Conservation (phyloP, 2,329 filamentous ascomycete species). For the Colletotrichum agaves region DNA sequence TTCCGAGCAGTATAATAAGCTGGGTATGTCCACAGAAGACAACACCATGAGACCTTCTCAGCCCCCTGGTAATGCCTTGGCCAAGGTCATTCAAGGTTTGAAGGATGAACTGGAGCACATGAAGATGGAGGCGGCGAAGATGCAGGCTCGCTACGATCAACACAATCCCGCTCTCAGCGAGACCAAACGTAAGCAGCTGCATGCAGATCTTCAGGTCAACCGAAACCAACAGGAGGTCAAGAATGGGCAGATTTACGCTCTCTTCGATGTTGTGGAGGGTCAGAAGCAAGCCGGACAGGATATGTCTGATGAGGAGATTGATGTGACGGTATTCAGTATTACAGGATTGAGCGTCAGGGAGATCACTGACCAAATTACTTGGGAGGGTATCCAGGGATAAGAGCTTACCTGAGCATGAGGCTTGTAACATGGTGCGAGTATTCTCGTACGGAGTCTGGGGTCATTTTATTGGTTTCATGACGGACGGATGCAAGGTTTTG, state of each 20-base stretch:
- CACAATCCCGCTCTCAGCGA: conserved; percentile 75
- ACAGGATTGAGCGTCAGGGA: conserved; percentile 58
- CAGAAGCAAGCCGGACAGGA: conserved; percentile 74
- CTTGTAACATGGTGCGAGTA: conserved; percentile 11
- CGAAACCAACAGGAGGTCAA: conserved; percentile 76
- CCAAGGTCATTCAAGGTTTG: conserved; percentile 84
- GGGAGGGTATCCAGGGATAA: conserved; percentile 52
- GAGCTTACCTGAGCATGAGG: conserved; percentile 3
- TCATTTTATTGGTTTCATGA: conserved; percentile 4
- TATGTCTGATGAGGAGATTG: conserved; percentile 71
- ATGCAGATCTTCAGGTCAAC: conserved; percentile 69
- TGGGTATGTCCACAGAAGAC: conserved; percentile 59
- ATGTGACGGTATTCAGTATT: conserved; percentile 71
- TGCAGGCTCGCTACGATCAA: conserved; percentile 71
- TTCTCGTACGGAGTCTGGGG: conserved; percentile 19
- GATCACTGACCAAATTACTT: conserved; percentile 54
- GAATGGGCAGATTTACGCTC: conserved; percentile 81
- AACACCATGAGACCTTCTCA: conserved; percentile 74
- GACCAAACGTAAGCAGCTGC: conserved; percentile 70
- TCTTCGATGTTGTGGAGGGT: conserved; percentile 86
- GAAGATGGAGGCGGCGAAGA: conserved; percentile 72
- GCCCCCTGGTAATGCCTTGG: conserved; percentile 77
- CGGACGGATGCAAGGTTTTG: not conserved
- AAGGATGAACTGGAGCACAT: conserved; percentile 84
- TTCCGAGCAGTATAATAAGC: conserved; percentile 55